Base-by-base conservation (phyloP, 768 basidiomycete species). In the Ephemerocybe angulata region DNA sequence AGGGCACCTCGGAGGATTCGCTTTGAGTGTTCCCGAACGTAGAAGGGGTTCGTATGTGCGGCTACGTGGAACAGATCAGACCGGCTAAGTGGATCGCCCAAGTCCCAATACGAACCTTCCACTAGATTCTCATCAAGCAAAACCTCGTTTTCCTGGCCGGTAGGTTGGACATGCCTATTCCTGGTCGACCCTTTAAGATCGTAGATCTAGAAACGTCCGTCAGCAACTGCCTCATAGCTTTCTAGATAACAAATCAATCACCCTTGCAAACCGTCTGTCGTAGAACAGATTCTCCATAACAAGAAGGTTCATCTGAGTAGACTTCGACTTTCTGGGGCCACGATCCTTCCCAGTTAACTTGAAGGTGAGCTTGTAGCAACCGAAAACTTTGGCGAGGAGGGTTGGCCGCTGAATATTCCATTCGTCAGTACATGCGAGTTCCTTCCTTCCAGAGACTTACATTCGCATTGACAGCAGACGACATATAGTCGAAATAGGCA, bases 251-350 rank as follows among this genome's bases (percentile, higher is more conserved):
- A 35, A 56, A 57, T 17, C 21, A 33, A 58, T n/a, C 63, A 91
- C 93, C 79, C 88, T 92, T 3, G 88, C 85, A 63, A 98, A 96
- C 11, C 88, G 83, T 53, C 91, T 82, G 59, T 95, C 91, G 68
- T 97, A 95, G 66, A 98, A 97, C 10, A 96, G 75, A 63, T 95
- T 99, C 72, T 99, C 97, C 96, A 98, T 98, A 47, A 99, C 91
- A 33, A 98, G 74, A 21, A 99, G 76, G 63, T 97, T 97, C 91
- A 98, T 95, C 61, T 94, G 85, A 6, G 88, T 91, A 2, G 86
- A 82, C 65, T 91, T 92, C 5, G 84, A 81, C 70, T 78, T 90
- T 51, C 79, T 82, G 8, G 77, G 66, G 6, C 77, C 77, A 56
- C 76, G 82, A 59, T 90, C 91, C 57, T 84, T 87, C 25, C 85